Evolutionary conservation across 441 rosid species (phyloP), one percentile per base, ranked within the genome.

Genomic region (Gossypium aridum): DNA sequence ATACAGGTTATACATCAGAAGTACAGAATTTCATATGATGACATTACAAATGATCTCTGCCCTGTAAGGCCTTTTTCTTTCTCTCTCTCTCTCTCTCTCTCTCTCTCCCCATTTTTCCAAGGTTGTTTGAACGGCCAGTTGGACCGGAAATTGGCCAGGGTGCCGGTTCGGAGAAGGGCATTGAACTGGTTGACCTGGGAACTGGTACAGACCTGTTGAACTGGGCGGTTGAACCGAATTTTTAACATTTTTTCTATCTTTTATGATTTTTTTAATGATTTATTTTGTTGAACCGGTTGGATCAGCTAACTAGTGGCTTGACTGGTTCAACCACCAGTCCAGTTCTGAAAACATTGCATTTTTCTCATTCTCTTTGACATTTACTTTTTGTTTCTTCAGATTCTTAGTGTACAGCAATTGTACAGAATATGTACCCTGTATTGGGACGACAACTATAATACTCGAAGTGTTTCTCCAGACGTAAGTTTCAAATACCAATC

Each of bases 401-500:
- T 97, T 83, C 87, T 97, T 77, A 92, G 99, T 63, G 98, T 97
- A 60, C 99, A 97, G 85, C 99, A 92, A 83, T 90, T 97, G 60
- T 97, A 94, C 77, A 91, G 99, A 87, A 92, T 94, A 75, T 94
- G 99, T 79, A 89, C 99, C 26, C 78, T 94, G 16, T 94, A 97
- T 76, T 89, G 96, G 97, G 98, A 97, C 56, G 98, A 97, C 83
- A 97, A 92, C 86, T 97, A 97, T 77, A 97, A 94, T 74, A 97
- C 99, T 72, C 85, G 92, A 85, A 97, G 98, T 68, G 99, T 97
- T 69, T 91, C 98, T 67, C 91, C 92, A 71, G 83, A 80, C 73
- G 99, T 92, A 88, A 85, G 92, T 78, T 72, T 77, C 51, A 62
- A 16, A 22, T 23, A 14, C 69, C n/a, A 66, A 61, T 43, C 65